Evolutionary conservation across 2,329 filamentous ascomycete species (phyloP), one percentile per base, ranked within the genome.

Genomic region (Colletotrichum limetticola): DNA sequence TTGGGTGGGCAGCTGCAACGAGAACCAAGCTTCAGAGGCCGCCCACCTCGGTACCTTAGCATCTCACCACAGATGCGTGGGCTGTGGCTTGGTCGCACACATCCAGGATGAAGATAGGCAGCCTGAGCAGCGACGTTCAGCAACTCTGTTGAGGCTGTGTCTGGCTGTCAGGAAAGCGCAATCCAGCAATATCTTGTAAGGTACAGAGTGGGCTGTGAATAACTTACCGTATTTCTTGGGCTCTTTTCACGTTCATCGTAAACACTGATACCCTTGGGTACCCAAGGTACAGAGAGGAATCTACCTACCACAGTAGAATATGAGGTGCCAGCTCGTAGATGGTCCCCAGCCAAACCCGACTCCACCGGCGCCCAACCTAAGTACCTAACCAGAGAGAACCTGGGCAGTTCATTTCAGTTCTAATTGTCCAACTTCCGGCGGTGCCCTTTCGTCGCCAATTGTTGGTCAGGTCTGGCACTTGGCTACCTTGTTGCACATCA

Each of bases 111-210:
- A 49, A 19, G 8, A 8, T 11, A 49, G 42, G 3, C 5, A 49
- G 42, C 19, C 42, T 19, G 9, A 49, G 42, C 42, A 26, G 22
- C 53, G 24, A 28, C 55, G 30, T 57, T 72, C 53, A 63, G 65
- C 58, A 35, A 52, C 14, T 16, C 55, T 32, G 28, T 14, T 63
- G 69, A 16, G 69, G 69, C 69, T 68, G 58, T 72, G 69, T 53
- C 53, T 19, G 12, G 65, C 59, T 24, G 16, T 69, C 37, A 70
- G 24, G 22, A 53, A 66, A 24, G 37, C n/a, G 24, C 52, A 57
- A 19, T 28, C 30, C 19, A 22, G 42, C 42, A 8, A 22, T 49
- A 5, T 49, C 42, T 49, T 11, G 42, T 9, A n/a, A 35, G 32
- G 32, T n/a, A 49, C 30, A 8, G 30, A 30, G 30, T 32, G 9